Conservation (phyloP, 257 asterid genomes). For the Solanum peruvianum region DNA sequence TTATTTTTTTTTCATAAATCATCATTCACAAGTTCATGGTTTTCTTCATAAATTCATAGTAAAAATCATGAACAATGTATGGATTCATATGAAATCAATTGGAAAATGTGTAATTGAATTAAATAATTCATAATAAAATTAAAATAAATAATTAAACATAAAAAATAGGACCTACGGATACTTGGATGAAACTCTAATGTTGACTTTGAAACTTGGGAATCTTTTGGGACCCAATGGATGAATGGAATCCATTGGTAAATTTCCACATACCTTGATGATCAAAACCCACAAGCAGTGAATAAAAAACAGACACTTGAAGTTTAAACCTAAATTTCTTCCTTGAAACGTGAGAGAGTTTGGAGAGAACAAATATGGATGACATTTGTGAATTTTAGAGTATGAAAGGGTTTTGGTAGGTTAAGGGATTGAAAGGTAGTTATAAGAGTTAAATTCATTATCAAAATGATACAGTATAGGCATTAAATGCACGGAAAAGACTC, state of each 20-base stretch:
- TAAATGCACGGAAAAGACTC: not conserved
- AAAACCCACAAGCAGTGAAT: too few relatives aligned
- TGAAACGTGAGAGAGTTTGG: too few relatives aligned
- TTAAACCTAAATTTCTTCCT: too few relatives aligned
- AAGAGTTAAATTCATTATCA: too few relatives aligned
- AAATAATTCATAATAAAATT: not conserved
- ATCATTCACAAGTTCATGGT: not conserved
- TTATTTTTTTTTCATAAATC: not conserved
- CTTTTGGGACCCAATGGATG: not conserved
- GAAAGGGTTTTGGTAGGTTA: too few relatives aligned
- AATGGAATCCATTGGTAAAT: too few relatives aligned
- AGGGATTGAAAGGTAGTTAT: too few relatives aligned
- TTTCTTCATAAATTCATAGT: not conserved
- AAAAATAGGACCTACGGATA: not conserved
- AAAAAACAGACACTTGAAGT: too few relatives aligned
- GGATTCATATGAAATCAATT: not conserved
- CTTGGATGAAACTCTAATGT: not conserved
- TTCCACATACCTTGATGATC: too few relatives aligned
- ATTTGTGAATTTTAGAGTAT: too few relatives aligned
- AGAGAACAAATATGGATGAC: too few relatives aligned
- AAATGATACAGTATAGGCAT: too few relatives aligned
- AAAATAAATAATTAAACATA: not conserved
- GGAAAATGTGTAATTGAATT: not conserved
- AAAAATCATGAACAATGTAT: not conserved
- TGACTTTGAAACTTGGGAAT: not conserved